Base-by-base conservation (phyloP, 2,329 filamentous ascomycete species). In the Aphanocladium album region DNA sequence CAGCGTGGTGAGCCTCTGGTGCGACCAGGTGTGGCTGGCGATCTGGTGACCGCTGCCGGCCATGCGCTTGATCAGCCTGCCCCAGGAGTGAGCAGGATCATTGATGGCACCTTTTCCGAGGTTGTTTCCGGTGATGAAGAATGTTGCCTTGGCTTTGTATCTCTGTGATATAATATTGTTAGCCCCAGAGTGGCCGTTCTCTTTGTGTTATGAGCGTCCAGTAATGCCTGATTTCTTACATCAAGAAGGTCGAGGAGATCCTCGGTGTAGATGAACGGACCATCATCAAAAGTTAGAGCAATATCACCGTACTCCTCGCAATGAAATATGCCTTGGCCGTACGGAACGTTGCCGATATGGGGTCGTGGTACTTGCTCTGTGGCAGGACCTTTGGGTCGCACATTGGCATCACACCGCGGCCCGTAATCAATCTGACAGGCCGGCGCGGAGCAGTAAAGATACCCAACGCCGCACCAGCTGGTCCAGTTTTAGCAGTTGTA, bases 401-500 rank as follows among this genome's bases (percentile, higher is more conserved):
- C 76, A 65, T 87, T 87, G 57, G 80, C 84, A 64, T 87, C 84
- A 64, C 86, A 89, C 4, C 73, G 79, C 21, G 84, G 77, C n/a
- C 83, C 83, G 64, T 83, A 86, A 64, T 80, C 72, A 66, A 86
- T 83, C 68, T 84, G 79, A 67, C 86, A 89, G 57, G 85, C 80
- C 2, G 86, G 86, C 21, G 84, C 80, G 33, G 78, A 77, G 72
- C 86, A 89, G 71, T 86, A 85, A 1, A 82, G 78, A 12, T 69
- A 69, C 4, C 75, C 77, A n/a, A 70, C 77, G 54, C 83, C 84
- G 63, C 83, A 86, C 77, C 80, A 85, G 47, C 80, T 82, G 55
- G 17, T 23, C 33, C 19, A 30, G n/a, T 39, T 5, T 59, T 52
- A 59, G 56, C 3, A 30, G 45, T 4, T 12, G 5, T 3, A 16